Percentiles rank a stretch among this genome's conserved stretches.
These are phyloP conservation scores for Beauveria sp. DNA, from an alignment of 2,329 filamentous ascomycete genomes.

Conservation along the genomic window DNA sequence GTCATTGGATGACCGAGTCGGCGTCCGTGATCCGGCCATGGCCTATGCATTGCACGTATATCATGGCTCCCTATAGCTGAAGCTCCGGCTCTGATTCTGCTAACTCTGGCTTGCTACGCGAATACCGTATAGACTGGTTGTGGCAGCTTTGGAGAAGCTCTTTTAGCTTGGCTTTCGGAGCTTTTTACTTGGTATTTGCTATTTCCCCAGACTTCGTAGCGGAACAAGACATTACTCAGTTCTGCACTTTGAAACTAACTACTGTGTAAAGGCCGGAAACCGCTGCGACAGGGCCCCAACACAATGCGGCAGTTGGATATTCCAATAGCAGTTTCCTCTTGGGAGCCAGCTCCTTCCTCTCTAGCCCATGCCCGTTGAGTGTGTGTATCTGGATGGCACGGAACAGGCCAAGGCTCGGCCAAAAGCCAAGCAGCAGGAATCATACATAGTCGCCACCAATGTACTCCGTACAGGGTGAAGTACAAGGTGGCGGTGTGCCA, in stretches of 20 bases:
- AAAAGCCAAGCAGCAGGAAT: too few relatives aligned
- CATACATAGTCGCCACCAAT: too few relatives aligned
- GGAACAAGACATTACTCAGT: background rate
- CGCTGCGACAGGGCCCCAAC: too few relatives aligned
- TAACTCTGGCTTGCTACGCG: conserved; percentile 2
- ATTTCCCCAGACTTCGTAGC: background rate
- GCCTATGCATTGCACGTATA: background rate
- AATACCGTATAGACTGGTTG: background rate
- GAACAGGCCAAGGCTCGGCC: too few relatives aligned
- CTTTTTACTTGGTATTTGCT: background rate
- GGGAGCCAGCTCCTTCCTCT: too few relatives aligned
- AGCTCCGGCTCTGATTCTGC: background rate
- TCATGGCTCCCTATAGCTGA: background rate
- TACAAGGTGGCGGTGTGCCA: background rate
- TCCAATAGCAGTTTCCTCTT: too few relatives aligned
- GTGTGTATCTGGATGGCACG: too few relatives aligned
- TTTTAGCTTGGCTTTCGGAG: background rate
- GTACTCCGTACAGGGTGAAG: too few relatives aligned
- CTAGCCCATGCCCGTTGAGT: too few relatives aligned
- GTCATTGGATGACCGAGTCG: background rate
- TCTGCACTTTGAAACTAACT: background rate
- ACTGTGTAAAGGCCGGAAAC: too few relatives aligned
- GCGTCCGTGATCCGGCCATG: background rate
- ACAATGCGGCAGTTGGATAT: too few relatives aligned
- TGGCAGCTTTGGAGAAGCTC: background rate